Conservation (phyloP, 2,329 filamentous ascomycete species). For the Colletotrichum sidae region DNA sequence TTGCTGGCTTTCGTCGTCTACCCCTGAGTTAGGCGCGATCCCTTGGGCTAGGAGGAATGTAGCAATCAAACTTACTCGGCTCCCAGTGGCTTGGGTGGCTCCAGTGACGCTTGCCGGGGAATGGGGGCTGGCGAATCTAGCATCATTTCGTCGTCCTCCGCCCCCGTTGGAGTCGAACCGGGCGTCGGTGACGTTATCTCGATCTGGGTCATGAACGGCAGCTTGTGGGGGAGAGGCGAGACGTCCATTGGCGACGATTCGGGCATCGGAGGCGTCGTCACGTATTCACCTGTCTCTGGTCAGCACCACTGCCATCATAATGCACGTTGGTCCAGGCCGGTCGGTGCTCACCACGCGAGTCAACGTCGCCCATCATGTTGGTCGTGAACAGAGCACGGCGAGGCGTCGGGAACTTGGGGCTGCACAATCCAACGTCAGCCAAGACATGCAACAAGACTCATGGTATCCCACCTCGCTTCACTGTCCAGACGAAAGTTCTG, state of each 20-base stretch:
- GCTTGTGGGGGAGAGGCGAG: conserved; percentile 91
- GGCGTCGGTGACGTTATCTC: conserved; percentile 81
- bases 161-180: conserved; percentile 56
- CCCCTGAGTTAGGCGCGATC: conserved; percentile 32
- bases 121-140: conserved; percentile 68
- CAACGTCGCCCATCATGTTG: conserved; percentile 70
- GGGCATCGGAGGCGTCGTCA: conserved; percentile 82
- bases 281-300: conserved; percentile 66
- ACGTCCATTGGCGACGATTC: conserved; percentile 97
- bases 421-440: conserved; percentile 51
- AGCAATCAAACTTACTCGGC: conserved; percentile 61
- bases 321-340: conserved; percentile 2
- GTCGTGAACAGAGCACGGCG: conserved; percentile 86
- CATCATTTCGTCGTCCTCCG: conserved; percentile 62
- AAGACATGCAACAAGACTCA: conserved; percentile 39
- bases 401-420: conserved; percentile 85
- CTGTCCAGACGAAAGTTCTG: conserved; percentile 97
- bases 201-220: conserved; percentile 72
- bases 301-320: conserved; percentile 30
- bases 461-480: conserved; percentile 76
- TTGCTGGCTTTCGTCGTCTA: conserved; percentile 75
- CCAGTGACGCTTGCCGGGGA: conserved; percentile 58
- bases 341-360: conserved; percentile 67
- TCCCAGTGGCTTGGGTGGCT: conserved; percentile 60
- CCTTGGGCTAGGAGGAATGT: conserved; percentile 28